Base-by-base conservation (phyloP, 1,139 yeast species). In the Pichiaceae sp. region DNA sequence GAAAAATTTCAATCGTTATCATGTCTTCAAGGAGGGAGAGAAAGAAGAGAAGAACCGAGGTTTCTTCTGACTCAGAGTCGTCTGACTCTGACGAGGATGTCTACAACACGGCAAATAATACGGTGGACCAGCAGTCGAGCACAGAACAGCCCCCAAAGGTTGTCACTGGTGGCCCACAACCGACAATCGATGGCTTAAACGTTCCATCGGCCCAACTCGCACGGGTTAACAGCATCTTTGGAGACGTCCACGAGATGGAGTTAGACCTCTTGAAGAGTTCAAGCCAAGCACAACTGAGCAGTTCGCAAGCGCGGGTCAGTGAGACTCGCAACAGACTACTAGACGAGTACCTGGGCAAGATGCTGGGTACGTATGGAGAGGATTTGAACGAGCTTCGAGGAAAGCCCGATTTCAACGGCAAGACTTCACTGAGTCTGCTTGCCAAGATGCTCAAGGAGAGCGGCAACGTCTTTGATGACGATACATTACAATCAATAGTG, bases 31-130 rank as follows among this genome's bases (percentile, higher is more conserved):
- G 69, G 43, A 62, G 71, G 53, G 71, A 82, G 46, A 66, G 80
- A 54, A 80, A 80, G 70, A 80, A 78, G 74, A 78, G 87, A 74
- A 79, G 89, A 75, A 80, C 89, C 0, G 84, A 78, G 38, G 29
- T 8, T 15, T 8, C 52, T 34, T 56, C 57, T 17, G 53, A 59
- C 0, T 46, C 50, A 33, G 52, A 39, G 40, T 50, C 44, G 32
- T 24, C 31, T 11, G 39, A 34, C 3, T 11, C 5, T 2, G 37
- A 38, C 9, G 26, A 21, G 17, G 31, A 37, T 4, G 25, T 21
- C 11, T 21, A 21, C 24, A 21, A 21, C 24, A 21, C 24, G 24
- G 24, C 24, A 21, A 21, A 21, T 21, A 21, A 21, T 21, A 21
- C 24, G 11, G 24, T 21, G 24, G 27, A 33, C n/a, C 19, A 17